A percentile compares a stretch with the other conserved stretches of the same genome.
Conservation (phyloP, 179 eudicot species). For the Carnegiea gigantea region DNA sequence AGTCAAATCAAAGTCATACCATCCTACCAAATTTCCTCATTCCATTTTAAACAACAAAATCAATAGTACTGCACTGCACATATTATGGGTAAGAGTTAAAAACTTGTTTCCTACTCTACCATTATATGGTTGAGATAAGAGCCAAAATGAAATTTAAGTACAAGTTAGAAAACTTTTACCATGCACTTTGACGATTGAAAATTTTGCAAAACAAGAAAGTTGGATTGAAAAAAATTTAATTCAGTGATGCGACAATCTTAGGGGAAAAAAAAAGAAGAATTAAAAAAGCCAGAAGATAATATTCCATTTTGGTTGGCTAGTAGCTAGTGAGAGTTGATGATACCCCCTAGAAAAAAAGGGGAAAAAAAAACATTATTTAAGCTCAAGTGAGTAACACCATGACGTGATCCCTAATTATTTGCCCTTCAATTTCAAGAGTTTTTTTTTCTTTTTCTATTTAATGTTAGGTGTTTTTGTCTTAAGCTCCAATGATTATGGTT, state of each 20-base stretch:
- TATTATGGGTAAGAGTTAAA: too few species aligned
- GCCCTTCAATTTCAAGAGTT: not conserved
- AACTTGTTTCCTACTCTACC: too few species aligned
- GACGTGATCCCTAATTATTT: not conserved
- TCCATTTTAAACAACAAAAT: too few species aligned
- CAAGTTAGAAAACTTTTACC: not conserved
- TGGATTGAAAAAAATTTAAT: not conserved
- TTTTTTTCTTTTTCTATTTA: not conserved
- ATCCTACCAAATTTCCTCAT: not conserved
- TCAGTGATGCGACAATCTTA: not conserved
- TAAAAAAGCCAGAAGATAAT: conserved; percentile 3
- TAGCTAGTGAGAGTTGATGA: not conserved
- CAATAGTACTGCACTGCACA: too few species aligned
- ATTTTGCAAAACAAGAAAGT: not conserved
- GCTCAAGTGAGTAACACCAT: not conserved
- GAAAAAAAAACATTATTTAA: not conserved
- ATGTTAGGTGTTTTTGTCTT: not conserved
- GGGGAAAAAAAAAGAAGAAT: not conserved
- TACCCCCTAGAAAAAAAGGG: not conserved
- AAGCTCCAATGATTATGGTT: not conserved
- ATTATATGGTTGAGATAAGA: not conserved
- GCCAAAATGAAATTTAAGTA: not conserved
- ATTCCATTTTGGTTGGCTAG: conserved; percentile 18
- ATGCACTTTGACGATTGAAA: not conserved
- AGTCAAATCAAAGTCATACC: not conserved